Base-by-base conservation (phyloP, 768 basidiomycete species). In the Russula dissimulans region DNA sequence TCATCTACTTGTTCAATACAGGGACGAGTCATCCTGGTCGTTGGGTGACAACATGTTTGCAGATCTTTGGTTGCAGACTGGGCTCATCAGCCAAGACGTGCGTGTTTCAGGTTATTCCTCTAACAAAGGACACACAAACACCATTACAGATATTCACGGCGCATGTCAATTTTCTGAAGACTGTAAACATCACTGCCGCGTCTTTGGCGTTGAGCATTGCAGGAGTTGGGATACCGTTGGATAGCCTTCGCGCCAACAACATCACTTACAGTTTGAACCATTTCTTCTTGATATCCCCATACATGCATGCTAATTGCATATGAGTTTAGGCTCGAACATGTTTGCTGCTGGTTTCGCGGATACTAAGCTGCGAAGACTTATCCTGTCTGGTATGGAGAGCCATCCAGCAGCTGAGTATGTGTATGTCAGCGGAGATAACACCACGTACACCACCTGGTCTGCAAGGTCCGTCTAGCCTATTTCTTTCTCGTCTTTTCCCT, bases 11-110 rank as follows among this genome's bases (percentile, higher is more conserved):
- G 39, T 34, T 36, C 47, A 54, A 17, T 65, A 64, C 32, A 44
- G 41, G 9, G 29, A 56, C 17, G 31, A 56, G 26, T 54, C 53
- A 12, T 62, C 61, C 7, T 65, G 64, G 64, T 54, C 61, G 15
- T 34, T 63, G 18, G 64, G 57, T 11, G 48, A 65, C 50, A 63
- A 63, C 32, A 52, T 65, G 42, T 65, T 65, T 42, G 61, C 44
- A 8, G 64, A 65, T 56, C 3, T 18, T 17, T 65, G 64, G 64
- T 26, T 65, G 10, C 29, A 46, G 50, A 65, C 61, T 1, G 47
- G 38, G 32, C 42, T 65, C 39, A 54, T 63, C 18, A 45, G 62
- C 14, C 6, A 22, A 3, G 44, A 46, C 22, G 63, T 64, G 36
- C 47, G 63, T 57, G 11, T 31, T 18, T 5, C 18, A 5, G 5